phyloP scores from a whole-genome alignment of 1,284 basidiomycete species.

The Cryptococcus amylolentus region DNA sequence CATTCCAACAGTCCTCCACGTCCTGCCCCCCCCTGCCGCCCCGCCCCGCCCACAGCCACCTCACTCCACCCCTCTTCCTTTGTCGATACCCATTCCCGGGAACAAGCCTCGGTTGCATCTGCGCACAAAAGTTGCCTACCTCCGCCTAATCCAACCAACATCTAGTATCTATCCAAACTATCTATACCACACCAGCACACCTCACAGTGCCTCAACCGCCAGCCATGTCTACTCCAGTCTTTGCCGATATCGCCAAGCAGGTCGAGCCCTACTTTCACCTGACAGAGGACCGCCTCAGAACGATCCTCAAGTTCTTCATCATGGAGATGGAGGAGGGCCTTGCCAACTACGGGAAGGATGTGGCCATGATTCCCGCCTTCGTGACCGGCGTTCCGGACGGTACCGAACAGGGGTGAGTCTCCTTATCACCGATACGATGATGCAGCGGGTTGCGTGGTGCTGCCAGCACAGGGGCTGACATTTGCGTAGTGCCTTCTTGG shows the following conservation, averaged over 20 bases:
- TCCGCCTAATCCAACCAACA: too few species aligned
- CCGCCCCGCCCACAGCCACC: too few species aligned
- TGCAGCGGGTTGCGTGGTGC: background rate
- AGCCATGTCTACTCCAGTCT: too few species aligned
- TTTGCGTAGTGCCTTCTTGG: constrained; percentile 65
- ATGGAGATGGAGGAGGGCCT: constrained; percentile 72
- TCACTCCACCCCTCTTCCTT: too few species aligned
- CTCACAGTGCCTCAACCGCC: too few species aligned
- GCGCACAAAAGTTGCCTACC: too few species aligned
- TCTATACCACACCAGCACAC: too few species aligned
- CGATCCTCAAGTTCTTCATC: constrained; percentile 73
- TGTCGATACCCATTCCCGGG: too few species aligned
- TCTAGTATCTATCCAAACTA: too few species aligned
- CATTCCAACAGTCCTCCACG: too few species aligned
- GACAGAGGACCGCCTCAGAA: constrained; percentile 58
- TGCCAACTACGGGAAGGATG: constrained; percentile 64
- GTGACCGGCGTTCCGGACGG: constrained; percentile 87
- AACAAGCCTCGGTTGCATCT: too few species aligned
- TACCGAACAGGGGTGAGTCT: constrained; percentile 76
- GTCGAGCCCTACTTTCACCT: constrained; percentile 70
- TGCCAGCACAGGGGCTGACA: background rate
- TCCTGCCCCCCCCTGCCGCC: too few species aligned
- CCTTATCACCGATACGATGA: background rate
- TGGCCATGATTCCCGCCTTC: constrained; percentile 92
- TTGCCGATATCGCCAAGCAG: constrained; percentile 29